Evolutionary conservation across 2,329 filamentous ascomycete genomes (phyloP), one percentile per base, ranked within the genome.

Genomic region (Cercospora canescens): DNA sequence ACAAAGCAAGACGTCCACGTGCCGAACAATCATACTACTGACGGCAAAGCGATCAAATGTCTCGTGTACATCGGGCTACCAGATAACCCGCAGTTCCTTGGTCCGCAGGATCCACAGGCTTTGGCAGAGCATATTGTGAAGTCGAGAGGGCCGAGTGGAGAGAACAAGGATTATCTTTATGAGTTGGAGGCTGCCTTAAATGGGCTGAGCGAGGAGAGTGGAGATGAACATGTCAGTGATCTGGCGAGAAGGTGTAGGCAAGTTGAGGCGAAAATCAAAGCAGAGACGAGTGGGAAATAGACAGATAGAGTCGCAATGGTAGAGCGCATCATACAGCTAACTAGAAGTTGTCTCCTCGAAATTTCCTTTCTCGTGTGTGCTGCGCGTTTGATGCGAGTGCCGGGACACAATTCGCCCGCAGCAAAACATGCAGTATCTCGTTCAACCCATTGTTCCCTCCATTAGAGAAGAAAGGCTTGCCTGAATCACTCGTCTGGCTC

Each of bases 61-160:
- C 86, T 97, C 69, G 92, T 96, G 1, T 99, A 99, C 79, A 98
- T 99, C 75, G 95, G 95, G 24, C 91, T 96, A 2, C 95, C 95
- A 0, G 88, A 90, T 54, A 99, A 99, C 75, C 90, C 92, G 63
- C 95, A 98, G 78, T 99, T 99, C 75, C 84, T 94, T 39, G 93
- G 92, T 0, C 88, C 90, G 0, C 93, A 96, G 76, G 89, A 95
- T 62, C 91, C 91, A 0, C 87, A 93, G 74, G 78, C 81, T 48
- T 85, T 98, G 59, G 94, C 94, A 26, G 86, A 88, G 78, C 92
- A 94, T 79, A 98, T 99, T 73, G 85, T 89, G 72, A 81, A 81
- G 56, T 93, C 92, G 73, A 79, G 83, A 45, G 95, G 95, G 0
- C 92, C 94, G 26, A 97, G 93, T 79, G 95, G 95, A 0, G 87